Evolutionary conservation across 495 filamentous ascomycete genomes (phyloP).

Genomic region (Tuber indicum): DNA sequence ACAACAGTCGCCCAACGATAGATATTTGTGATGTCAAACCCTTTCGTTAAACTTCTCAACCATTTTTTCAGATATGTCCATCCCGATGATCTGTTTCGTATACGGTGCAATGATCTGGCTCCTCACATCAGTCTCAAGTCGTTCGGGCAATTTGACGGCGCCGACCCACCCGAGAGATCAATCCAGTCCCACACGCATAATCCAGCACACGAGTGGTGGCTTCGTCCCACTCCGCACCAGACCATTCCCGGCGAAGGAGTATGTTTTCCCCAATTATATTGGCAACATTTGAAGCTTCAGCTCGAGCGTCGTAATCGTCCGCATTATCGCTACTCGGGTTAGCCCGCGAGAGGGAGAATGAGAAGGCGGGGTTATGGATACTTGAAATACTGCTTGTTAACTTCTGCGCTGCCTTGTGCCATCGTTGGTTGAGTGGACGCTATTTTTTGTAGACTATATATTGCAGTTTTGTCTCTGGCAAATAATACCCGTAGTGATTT

Average conservation of each 20-base stretch:
- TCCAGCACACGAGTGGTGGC: slow-evolving; percentile 52
- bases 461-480: background rate
- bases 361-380: slow-evolving; percentile 5
- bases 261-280: slow-evolving; percentile 41
- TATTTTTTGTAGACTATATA: background rate
- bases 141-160: background rate
- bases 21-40: slow-evolving; percentile 8
- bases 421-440: background rate
- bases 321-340: slow-evolving; percentile 20
- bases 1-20: slow-evolving; percentile 14
- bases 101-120: slow-evolving; percentile 26
- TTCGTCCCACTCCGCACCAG: slow-evolving; percentile 49
- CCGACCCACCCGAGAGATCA: slow-evolving; percentile 43
- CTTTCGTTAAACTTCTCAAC: slow-evolving; percentile 48
- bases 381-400: slow-evolving; percentile 32
- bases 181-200: slow-evolving; percentile 60
- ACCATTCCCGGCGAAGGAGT: slow-evolving; percentile 48
- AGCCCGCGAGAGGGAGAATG: background rate
- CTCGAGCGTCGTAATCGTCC: slow-evolving; percentile 10
- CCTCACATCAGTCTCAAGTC: background rate
- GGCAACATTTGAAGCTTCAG: slow-evolving; percentile 9
- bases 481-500: background rate
- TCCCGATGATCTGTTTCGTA: slow-evolving; percentile 46
- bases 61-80: slow-evolving; percentile 57
- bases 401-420: slow-evolving; percentile 10